Evolutionary conservation across 495 filamentous ascomycete species (phyloP).

Genomic region (Penicillium dipodomyicola): DNA sequence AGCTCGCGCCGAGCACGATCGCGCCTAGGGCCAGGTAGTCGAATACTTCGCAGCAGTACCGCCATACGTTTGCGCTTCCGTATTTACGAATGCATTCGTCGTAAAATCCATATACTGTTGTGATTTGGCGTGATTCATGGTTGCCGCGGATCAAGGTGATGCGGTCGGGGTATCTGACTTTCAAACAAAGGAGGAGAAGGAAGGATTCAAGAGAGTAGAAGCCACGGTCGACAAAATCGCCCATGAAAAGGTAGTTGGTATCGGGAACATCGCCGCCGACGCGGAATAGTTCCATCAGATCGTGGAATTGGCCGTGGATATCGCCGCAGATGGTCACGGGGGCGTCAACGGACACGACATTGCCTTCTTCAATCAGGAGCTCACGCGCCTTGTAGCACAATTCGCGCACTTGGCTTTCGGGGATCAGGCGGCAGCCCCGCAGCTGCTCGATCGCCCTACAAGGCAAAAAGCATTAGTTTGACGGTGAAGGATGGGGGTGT

Average conservation of each 20-base stretch:
- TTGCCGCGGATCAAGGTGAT: conserved; percentile 97
- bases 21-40: conserved; percentile 96
- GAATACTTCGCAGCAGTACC: conserved; percentile 98
- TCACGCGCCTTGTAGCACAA: conserved; percentile 97
- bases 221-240: conserved; percentile 96
- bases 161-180: conserved; percentile 95
- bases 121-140: conserved; percentile 97
- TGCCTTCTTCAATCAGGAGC: conserved; percentile 94
- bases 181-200: conserved; percentile 88
- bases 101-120: conserved; percentile 98
- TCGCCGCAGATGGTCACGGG: conserved; percentile 99
- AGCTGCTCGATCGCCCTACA: conserved; percentile 87
- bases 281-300: conserved; percentile 96
- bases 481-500: not conserved
- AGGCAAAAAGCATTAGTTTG: conserved; percentile 17
- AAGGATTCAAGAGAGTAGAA: conserved; percentile 98
- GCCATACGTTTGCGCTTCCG: conserved; percentile 95
- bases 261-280: conserved; percentile 95
- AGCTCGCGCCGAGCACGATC: conserved; percentile 85
- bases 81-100: conserved; percentile 98
- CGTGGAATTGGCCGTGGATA: conserved; percentile 98
- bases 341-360: conserved; percentile 93
- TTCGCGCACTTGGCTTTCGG: conserved; percentile 90
- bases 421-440: conserved; percentile 92
- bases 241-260: conserved; percentile 99